Percentiles rank a stretch among this genome's conserved stretches.
These are phyloP conservation scores for Pichia sp. DNA, from an alignment of 1,139 yeast genomes.

Conservation along the genomic window DNA sequence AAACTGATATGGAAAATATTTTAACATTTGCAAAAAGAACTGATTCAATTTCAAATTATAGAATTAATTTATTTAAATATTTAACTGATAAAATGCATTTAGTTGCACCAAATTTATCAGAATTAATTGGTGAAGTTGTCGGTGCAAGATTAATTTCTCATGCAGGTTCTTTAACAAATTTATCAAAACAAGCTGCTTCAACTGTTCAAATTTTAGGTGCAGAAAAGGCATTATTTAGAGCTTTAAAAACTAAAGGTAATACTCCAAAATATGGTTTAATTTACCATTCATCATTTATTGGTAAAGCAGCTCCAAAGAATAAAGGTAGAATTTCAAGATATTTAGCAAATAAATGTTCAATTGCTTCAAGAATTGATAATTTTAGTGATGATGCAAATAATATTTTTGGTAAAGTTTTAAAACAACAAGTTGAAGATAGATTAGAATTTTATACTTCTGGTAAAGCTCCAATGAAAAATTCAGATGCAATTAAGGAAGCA, in stretches of 20 bases:
- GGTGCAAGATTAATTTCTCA: slow-evolving; percentile 98
- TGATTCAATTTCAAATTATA: slow-evolving; percentile 86
- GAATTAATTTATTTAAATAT: slow-evolving; percentile 82
- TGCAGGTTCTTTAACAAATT: slow-evolving; percentile 93
- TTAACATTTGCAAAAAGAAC: slow-evolving; percentile 91
- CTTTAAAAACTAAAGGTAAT: slow-evolving; percentile 95
- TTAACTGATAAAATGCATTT: slow-evolving; percentile 94
- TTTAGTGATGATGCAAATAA: slow-evolving; percentile 82
- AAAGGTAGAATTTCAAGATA: slow-evolving; percentile 99
- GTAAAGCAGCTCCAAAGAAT: slow-evolving; percentile 93
- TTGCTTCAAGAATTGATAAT: slow-evolving; percentile 97
- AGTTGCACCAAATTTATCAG: slow-evolving; percentile 96
- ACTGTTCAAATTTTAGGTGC: slow-evolving; percentile 98
- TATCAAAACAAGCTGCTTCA: slow-evolving; percentile 98
- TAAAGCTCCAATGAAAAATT: slow-evolving; percentile 91
- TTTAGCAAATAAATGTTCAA: slow-evolving; percentile 97
- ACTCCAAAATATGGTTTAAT: slow-evolving; percentile 98
- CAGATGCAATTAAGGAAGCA: slow-evolving; percentile 91
- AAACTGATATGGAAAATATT: slow-evolving; percentile 87
- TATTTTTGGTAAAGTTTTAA: slow-evolving; percentile 84
- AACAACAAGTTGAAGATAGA: slow-evolving; percentile 97
- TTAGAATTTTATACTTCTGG: slow-evolving; percentile 94
- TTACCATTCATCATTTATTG: slow-evolving; percentile 94
- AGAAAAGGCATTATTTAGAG: slow-evolving; percentile 97
- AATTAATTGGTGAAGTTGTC: slow-evolving; percentile 94